Percentiles rank a stretch among this genome's conserved stretches.
Evolutionary conservation across 805 yeast species (phyloP).

Genomic region (Tetrapisispora nanseiensis): DNA sequence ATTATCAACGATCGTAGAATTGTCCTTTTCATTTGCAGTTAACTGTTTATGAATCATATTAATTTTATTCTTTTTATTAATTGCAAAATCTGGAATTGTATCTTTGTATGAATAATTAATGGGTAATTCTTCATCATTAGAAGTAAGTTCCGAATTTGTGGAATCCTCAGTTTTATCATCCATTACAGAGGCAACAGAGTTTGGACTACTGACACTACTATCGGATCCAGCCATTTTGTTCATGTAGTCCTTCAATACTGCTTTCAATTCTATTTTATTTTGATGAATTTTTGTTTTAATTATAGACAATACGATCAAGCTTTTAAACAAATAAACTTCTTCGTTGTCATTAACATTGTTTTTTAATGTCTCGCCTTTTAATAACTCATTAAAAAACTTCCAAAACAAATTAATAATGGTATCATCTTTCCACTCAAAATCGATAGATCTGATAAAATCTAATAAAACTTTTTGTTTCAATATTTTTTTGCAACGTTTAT

Average conservation of each 20-base stretch:
- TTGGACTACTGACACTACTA: constrained; percentile 2
- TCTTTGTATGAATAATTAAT: neutral
- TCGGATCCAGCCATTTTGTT: constrained; percentile 7
- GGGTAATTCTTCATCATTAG: neutral
- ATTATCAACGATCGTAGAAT: constrained; percentile 15
- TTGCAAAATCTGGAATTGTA: no score
- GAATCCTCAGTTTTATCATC: neutral
- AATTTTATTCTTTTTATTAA: neutral
- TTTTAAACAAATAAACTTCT: constrained; percentile 6
- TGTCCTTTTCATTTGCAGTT: neutral
- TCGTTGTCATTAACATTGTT: neutral
- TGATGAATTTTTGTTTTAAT: constrained; percentile 14
- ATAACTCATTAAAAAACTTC: constrained; percentile 1
- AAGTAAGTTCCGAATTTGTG: neutral
- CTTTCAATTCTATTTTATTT: constrained; percentile 12
- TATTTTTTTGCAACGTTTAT: constrained; percentile 7
- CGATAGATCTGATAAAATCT: constrained; percentile 9
- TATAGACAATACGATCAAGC: constrained; percentile 19
- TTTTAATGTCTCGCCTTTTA: neutral
- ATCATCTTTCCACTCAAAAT: constrained; percentile 14
- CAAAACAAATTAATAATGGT: constrained; percentile 15
- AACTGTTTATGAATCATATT: neutral
- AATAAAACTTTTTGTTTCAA: constrained; percentile 5
- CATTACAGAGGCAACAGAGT: neutral
- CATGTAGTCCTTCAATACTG: constrained; percentile 3